Conservation (phyloP, 345 rosid genomes). For the Rhizophora apiculata region DNA sequence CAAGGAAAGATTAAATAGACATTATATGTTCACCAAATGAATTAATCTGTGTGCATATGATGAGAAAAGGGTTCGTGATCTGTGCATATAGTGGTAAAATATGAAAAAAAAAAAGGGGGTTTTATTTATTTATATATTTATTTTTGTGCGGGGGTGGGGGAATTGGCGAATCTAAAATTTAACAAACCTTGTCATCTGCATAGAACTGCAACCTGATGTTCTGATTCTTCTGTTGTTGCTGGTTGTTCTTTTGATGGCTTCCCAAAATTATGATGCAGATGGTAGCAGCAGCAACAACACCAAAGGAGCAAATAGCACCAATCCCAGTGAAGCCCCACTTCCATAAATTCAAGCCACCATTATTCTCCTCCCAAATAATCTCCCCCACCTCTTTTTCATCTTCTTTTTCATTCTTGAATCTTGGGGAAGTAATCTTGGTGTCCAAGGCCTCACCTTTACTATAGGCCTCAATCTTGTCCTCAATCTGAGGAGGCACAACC, state of each 20-base stretch:
- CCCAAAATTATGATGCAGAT: slow-evolving; percentile 64
- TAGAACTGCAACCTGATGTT: slow-evolving; percentile 62
- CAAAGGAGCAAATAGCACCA: slow-evolving; percentile 91
- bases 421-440: slow-evolving; percentile 33
- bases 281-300: slow-evolving; percentile 92
- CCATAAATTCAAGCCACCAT: slow-evolving; percentile 58
- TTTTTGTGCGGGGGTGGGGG: too few species aligned
- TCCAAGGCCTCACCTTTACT: slow-evolving; percentile 16
- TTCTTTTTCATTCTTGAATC: slow-evolving; percentile 21
- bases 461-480: neutral
- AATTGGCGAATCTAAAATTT: neutral
- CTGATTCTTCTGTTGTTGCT: slow-evolving; percentile 38
- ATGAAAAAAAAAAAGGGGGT: neutral
- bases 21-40: too few species aligned
- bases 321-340: slow-evolving; percentile 77
- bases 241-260: slow-evolving; percentile 49
- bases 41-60: too few species aligned
- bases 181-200: slow-evolving; percentile 67
- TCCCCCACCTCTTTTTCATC: slow-evolving; percentile 11
- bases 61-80: too few species aligned
- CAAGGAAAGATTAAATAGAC: too few species aligned
- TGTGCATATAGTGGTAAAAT: neutral
- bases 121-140: too few species aligned
- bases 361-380: slow-evolving; percentile 37
- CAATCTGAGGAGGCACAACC: slow-evolving; percentile 36